Evolutionary conservation across 768 basidiomycete species (phyloP).

Genomic region (Artomyces pyxidatus): DNA sequence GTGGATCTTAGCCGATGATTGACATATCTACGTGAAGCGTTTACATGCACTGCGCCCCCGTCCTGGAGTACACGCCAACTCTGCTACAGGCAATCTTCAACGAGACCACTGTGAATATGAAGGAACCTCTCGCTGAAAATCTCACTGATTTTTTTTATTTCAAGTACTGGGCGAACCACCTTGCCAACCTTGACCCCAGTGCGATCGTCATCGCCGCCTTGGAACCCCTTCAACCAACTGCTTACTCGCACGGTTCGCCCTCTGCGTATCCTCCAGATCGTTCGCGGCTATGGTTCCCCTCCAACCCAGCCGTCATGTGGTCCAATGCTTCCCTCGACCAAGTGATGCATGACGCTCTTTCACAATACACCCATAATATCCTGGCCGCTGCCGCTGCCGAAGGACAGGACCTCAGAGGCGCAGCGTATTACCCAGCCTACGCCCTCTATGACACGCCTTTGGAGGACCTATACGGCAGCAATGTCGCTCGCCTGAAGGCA

Average conservation of each 20-base stretch:
- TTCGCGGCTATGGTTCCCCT: too few relatives aligned
- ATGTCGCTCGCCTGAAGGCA: too few relatives aligned
- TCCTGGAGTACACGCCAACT: constrained; percentile 24
- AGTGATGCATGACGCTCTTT: too few relatives aligned
- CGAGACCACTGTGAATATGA: constrained; percentile 26
- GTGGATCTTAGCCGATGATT: background rate
- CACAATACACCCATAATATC: too few relatives aligned
- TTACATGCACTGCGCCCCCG: constrained; percentile 28
- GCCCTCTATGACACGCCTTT: too few relatives aligned
- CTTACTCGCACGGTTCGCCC: constrained; percentile 26
- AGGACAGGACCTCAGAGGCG: too few relatives aligned
- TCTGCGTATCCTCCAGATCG: constrained; percentile 45
- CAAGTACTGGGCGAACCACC: constrained; percentile 33
- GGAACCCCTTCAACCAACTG: constrained; percentile 36
- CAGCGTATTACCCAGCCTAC: too few relatives aligned
- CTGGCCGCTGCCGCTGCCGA: too few relatives aligned
- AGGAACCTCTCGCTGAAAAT: background rate
- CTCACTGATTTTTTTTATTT: background rate
- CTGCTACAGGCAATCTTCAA: constrained; percentile 33
- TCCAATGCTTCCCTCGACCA: too few relatives aligned
- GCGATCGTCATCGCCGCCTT: constrained; percentile 29
- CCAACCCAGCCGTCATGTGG: too few relatives aligned
- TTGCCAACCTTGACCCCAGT: constrained; percentile 28
- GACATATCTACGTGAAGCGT: background rate
- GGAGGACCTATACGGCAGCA: too few relatives aligned